These are phyloP conservation scores for Tolypocladium amazonense DNA, from an alignment of 2,329 filamentous ascomycete genomes.

Conservation along the genomic window DNA sequence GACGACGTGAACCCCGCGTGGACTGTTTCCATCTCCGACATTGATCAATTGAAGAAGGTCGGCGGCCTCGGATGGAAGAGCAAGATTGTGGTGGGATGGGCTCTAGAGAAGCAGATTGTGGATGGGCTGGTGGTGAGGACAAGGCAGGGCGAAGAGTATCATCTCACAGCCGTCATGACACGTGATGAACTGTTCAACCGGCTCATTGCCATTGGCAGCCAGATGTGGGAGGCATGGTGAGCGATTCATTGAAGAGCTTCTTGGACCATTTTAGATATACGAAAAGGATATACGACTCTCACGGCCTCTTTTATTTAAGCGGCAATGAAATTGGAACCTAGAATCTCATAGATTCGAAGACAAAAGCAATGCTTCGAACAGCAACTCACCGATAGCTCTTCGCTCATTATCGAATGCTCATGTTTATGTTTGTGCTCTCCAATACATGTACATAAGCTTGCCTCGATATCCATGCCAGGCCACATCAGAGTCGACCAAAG, in stretches of 20 bases:
- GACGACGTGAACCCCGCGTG: slow-evolving; percentile 51
- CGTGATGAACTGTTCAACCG: slow-evolving; percentile 76
- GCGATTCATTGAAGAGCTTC: background rate
- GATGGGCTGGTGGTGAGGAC: slow-evolving; percentile 63
- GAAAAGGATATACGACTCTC: background rate
- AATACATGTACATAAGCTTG: too few species aligned
- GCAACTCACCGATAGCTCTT: too few species aligned
- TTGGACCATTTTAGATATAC: background rate
- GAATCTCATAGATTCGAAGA: background rate
- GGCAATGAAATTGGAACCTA: background rate
- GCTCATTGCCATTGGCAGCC: slow-evolving; percentile 58
- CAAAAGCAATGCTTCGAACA: background rate
- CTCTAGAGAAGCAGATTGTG: slow-evolving; percentile 59
- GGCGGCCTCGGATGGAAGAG: slow-evolving; percentile 79
- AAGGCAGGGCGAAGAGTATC: slow-evolving; percentile 41
- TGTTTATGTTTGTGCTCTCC: too few species aligned
- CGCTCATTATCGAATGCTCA: too few species aligned
- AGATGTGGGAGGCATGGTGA: slow-evolving; percentile 76
- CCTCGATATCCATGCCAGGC: too few species aligned
- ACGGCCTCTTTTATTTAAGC: background rate
- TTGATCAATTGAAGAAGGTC: slow-evolving; percentile 65
- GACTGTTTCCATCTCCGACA: slow-evolving; percentile 59
- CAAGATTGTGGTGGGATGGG: slow-evolving; percentile 74
- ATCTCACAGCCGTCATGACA: slow-evolving; percentile 60
- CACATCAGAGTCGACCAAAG: too few species aligned